Base-by-base conservation (phyloP, 345 rosid species). In the Rhodamnia rubescens region DNA sequence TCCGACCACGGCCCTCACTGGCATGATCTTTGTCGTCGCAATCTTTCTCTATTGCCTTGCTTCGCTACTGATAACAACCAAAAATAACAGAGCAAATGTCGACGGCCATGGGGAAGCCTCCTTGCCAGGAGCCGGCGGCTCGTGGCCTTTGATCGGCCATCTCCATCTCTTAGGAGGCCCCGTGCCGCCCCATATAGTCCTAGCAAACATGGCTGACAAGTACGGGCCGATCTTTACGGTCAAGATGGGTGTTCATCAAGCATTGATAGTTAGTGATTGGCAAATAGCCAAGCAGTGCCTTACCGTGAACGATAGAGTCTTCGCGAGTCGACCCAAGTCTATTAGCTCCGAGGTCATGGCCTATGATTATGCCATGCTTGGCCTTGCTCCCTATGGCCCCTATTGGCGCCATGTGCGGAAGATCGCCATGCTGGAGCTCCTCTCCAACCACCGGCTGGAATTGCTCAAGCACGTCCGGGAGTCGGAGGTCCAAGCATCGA, bases 321-420 rank as follows among this genome's bases (percentile, higher is more conserved):
- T 91, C n/a, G 57, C 86, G 14, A 81, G 56, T 36, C 91, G 91
- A 5, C 91, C 91, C 21, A 85, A 74, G 49, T 82, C 89, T 15
- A 49, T 87, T 8, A 86, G 86, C 58, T 27, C 83, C 0, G 86
- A 90, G 44, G 51, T 69, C 53, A 32, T 90, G 85, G 57, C 69
- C 53, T 92, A 90, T 61, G 54, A 90, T 26, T 55, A 81, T 10
- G 88, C 89, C 49, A 84, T 89, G 86, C 12, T 92, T 7, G 92
- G 89, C 2, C 86, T 87, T 6, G 36, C 84, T 24, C 87, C 90
- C 2, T 90, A 88, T 32, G 87, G 89, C 36, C 82, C 89, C 6
- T 89, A 85, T 53, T 91, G 93, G 91, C 90, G 90, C 13, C 87
- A 88, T 6, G 27, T 85, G 49, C 90, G 91, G 16, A 92, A 92